Percentiles rank a stretch among this genome's conserved stretches.
Conservation (phyloP, 2,329 filamentous ascomycete genomes). For the Fusarium anthophilum region DNA sequence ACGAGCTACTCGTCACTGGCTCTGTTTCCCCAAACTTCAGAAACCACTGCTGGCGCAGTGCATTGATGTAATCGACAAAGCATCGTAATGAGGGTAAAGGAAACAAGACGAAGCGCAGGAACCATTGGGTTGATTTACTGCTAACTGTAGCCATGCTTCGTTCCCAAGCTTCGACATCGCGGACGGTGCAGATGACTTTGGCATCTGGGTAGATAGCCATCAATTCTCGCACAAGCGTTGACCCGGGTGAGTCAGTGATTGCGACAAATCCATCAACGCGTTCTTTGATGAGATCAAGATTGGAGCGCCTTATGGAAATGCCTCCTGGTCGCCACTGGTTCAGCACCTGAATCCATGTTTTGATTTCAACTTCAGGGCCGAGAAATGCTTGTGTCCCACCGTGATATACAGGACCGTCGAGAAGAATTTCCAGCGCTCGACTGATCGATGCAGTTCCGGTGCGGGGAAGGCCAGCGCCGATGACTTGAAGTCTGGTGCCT, state of each 20-base stretch:
- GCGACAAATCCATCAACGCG: neutral
- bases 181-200: neutral
- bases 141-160: neutral
- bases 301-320: neutral
- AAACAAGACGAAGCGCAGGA: neutral
- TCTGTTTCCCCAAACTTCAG: neutral
- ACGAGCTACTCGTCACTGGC: neutral
- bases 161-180: neutral
- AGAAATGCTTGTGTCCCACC: neutral
- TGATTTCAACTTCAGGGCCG: neutral
- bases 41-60: neutral
- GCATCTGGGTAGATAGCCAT: neutral
- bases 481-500: neutral
- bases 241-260: neutral
- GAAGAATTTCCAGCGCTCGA: neutral
- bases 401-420: neutral
- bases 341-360: neutral
- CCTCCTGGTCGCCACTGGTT: fast-evolving
- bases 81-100: neutral
- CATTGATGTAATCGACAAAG: neutral
- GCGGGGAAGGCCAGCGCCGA: neutral
- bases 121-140: neutral
- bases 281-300: neutral
- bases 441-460: neutral
- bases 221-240: neutral